A percentile compares a stretch with the other conserved stretches of the same genome.
Conservation (phyloP, 1,284 basidiomycete genomes). For the Porogramme epimiltina region DNA sequence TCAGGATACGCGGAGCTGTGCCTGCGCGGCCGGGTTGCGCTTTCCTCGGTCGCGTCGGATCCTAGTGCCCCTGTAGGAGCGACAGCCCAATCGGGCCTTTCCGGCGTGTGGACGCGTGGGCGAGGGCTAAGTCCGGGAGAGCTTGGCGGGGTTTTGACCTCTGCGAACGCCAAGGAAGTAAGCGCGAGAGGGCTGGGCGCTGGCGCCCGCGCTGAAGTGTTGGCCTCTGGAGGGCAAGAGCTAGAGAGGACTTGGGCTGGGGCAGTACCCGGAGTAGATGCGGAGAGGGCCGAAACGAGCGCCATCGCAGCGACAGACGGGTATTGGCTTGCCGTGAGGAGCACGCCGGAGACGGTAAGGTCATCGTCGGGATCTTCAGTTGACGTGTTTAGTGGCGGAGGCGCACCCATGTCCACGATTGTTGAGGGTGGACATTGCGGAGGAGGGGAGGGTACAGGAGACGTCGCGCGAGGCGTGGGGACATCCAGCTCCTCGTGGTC, state of each 20-base stretch:
- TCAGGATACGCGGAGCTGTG: conserved; percentile 3
- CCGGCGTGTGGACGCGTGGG: conserved; percentile 7
- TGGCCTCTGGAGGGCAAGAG: too few species aligned
- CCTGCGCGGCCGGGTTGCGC: not conserved
- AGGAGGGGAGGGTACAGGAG: too few species aligned
- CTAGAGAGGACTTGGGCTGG: too few species aligned
- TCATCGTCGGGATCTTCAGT: too few species aligned
- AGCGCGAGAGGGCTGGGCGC: too few species aligned
- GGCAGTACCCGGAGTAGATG: too few species aligned
- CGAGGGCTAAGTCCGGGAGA: not conserved
- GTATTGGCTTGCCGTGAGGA: conserved; percentile 5
- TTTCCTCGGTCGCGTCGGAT: not conserved
- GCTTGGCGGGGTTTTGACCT: not conserved
- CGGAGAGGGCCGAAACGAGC: too few species aligned
- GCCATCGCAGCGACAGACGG: not conserved
- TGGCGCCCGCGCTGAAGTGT: too few species aligned
- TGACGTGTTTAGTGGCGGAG: too few species aligned
- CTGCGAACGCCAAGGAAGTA: too few species aligned
- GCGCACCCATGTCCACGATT: too few species aligned
- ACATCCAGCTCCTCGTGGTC: not conserved
- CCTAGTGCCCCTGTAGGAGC: not conserved
- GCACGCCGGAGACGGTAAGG: not conserved
- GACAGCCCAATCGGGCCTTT: conserved; percentile 17
- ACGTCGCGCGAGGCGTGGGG: not conserved
- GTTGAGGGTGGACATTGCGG: too few species aligned